Evolutionary conservation across 2,329 filamentous ascomycete genomes (phyloP).

Genomic region (Aspergillus tubingensis): DNA sequence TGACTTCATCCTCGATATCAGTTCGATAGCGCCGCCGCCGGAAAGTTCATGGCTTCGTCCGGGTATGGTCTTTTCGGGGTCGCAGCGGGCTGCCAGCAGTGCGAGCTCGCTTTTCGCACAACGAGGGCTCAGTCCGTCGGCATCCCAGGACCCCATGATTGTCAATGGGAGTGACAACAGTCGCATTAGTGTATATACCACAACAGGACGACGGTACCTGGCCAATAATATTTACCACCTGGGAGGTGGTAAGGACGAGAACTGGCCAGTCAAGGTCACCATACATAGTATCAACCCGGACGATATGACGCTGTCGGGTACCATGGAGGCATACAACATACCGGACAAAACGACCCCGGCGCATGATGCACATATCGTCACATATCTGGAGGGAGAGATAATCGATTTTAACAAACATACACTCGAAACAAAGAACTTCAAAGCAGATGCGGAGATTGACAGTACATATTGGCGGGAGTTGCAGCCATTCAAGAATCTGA

Average conservation of each 20-base stretch:
- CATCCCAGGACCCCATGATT: constrained; percentile 35
- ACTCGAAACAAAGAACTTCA: constrained; percentile 51
- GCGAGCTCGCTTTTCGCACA: constrained; percentile 32
- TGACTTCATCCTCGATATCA: constrained; percentile 61
- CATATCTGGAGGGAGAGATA: constrained; percentile 69
- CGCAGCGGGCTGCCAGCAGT: constrained; percentile 57
- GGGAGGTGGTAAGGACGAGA: constrained; percentile 50
- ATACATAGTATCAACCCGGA: constrained; percentile 63
- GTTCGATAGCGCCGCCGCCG: constrained; percentile 52
- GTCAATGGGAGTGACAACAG: constrained; percentile 37
- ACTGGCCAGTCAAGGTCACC: constrained; percentile 68
- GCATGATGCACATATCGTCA: constrained; percentile 57
- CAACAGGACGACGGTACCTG: constrained; percentile 39
- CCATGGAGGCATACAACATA: constrained; percentile 71
- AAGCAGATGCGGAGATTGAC: constrained; percentile 49
- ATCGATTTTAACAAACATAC: constrained; percentile 61
- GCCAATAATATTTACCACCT: constrained; percentile 31
- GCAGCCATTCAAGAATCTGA: constrained; percentile 49
- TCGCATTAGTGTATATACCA: constrained; percentile 41
- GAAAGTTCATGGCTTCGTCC: constrained; percentile 64
- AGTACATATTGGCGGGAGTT: constrained; percentile 52
- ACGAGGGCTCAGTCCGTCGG: constrained; percentile 29
- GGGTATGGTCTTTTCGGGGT: constrained; percentile 62
- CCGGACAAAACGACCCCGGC: constrained; percentile 52
- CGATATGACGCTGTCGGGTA: constrained; percentile 64